A percentile compares a stretch with the other conserved stretches of the same genome.
phyloP scores from a whole-genome alignment of 2,329 filamentous ascomycete genomes.

The Colletotrichum sp. region DNA sequence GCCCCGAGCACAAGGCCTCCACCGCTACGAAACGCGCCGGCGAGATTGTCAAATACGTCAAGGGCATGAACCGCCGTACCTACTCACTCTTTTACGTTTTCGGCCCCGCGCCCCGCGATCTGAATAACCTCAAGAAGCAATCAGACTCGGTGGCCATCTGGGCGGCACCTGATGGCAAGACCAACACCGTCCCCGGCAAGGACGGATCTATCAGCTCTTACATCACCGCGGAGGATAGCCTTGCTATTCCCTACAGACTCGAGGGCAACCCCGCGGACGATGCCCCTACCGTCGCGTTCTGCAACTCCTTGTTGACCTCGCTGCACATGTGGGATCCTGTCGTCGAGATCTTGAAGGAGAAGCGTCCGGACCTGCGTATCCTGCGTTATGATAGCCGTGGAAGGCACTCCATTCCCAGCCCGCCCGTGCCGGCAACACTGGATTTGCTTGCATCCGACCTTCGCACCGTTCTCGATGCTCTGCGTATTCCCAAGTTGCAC shows the following conservation, averaged over 20 bases:
- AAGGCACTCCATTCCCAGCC: constrained; percentile 56
- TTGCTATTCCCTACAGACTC: constrained; percentile 74
- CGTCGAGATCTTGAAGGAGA: constrained; percentile 62
- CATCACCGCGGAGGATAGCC: constrained; percentile 71
- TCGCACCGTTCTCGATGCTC: constrained; percentile 66
- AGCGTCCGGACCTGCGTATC: constrained; percentile 71
- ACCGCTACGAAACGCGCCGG: constrained; percentile 66
- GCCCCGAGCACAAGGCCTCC: constrained; percentile 67
- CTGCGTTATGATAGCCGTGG: constrained; percentile 82
- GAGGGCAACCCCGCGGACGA: constrained; percentile 72
- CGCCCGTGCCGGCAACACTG: constrained; percentile 58
- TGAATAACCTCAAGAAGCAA: constrained; percentile 59
- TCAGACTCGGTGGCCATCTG: constrained; percentile 53
- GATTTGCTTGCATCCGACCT: constrained; percentile 74
- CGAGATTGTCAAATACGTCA: constrained; percentile 66
- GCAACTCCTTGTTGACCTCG: constrained; percentile 81
- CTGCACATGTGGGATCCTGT: constrained; percentile 83
- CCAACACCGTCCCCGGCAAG: constrained; percentile 52
- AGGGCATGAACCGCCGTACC: constrained; percentile 59
- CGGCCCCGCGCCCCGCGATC: constrained; percentile 73
- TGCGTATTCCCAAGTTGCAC: constrained; percentile 71
- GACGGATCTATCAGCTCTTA: constrained; percentile 69
- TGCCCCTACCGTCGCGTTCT: constrained; percentile 76
- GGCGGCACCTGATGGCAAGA: constrained; percentile 59
- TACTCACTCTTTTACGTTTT: constrained; percentile 84